Evolutionary conservation across 148 eudicot species (phyloP).

Genomic region (Polygonum aviculare): DNA sequence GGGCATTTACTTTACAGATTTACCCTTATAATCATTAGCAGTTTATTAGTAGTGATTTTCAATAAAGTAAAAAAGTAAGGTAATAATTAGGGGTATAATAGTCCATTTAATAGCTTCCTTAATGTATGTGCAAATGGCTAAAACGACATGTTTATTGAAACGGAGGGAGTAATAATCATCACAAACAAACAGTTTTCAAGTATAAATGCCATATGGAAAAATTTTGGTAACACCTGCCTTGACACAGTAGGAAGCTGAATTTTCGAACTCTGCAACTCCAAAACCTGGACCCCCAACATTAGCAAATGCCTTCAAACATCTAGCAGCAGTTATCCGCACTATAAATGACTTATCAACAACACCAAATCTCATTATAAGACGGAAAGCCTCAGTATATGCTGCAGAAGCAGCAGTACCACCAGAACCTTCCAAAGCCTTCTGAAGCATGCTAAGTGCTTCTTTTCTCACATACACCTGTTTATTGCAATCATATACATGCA

Average conservation of each 20-base stretch:
- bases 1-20: no score
- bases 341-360: slow-evolving; percentile 73
- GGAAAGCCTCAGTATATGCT: slow-evolving; percentile 81
- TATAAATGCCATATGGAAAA: neutral
- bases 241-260: slow-evolving; percentile 70
- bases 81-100: no score
- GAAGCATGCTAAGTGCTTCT: slow-evolving; percentile 92
- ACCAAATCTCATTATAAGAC: slow-evolving; percentile 62
- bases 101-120: no score
- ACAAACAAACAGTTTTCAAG: neutral
- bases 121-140: no score
- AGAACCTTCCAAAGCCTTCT: slow-evolving; percentile 95
- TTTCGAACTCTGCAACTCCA: slow-evolving; percentile 82
- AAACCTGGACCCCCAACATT: slow-evolving; percentile 90
- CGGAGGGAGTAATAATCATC: no score
- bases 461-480: slow-evolving; percentile 85
- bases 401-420: slow-evolving; percentile 65
- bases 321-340: slow-evolving; percentile 97
- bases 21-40: no score
- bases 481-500: slow-evolving; percentile 8
- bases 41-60: no score
- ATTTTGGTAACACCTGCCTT: slow-evolving; percentile 36
- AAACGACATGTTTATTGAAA: no score
- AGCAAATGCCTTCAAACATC: slow-evolving; percentile 91
- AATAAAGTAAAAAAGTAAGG: no score